Conservation (phyloP, 2,329 filamentous ascomycete species). For the Aspergillus sp. region DNA sequence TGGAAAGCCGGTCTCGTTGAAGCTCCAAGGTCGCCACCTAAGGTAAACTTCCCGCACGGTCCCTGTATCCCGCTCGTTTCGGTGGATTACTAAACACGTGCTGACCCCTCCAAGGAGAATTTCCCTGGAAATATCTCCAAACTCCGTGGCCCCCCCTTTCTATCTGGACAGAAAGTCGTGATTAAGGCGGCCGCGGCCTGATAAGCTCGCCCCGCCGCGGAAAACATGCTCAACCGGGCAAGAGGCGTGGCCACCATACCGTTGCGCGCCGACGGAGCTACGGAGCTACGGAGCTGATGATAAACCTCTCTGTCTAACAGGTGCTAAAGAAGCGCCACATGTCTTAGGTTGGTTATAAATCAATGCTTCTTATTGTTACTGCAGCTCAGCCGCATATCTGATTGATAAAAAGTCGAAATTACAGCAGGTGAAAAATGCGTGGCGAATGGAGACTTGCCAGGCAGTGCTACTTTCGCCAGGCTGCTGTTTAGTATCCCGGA, state of each 20-base stretch:
- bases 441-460: no score
- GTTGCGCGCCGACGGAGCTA: no score
- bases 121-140: neutral
- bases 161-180: neutral
- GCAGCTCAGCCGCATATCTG: neutral
- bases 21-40: neutral
- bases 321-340: neutral
- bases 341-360: neutral
- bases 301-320: neutral
- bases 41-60: neutral
- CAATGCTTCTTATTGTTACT: neutral
- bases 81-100: neutral
- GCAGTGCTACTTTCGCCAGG: no score
- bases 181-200: neutral
- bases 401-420: no score
- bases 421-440: no score
- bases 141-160: neutral
- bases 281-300: no score
- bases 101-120: neutral
- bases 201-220: slow-evolving; percentile 4
- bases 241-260: neutral
- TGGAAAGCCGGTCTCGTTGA: neutral
- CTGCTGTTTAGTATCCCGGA: no score
- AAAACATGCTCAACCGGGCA: neutral
- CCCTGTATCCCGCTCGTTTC: neutral